Evolutionary conservation across 2,329 filamentous ascomycete species (phyloP), one percentile per base, ranked within the genome.

Genomic region (Colletotrichum eremochloae): DNA sequence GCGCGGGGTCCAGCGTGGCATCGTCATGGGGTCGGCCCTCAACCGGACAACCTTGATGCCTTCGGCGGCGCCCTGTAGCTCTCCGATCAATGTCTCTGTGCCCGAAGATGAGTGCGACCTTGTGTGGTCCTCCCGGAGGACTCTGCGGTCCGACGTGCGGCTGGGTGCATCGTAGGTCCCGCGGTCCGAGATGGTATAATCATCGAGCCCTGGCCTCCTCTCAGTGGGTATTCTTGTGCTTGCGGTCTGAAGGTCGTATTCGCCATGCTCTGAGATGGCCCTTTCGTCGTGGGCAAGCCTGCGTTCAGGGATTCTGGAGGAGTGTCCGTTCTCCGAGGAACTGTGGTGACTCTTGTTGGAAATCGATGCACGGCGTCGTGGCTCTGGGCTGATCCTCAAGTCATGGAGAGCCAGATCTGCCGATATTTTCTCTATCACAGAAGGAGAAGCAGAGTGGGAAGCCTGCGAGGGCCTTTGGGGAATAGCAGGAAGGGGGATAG

Each of bases 1-100:
- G 60, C 86, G 83, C 2, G 88, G 86, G 50, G 81, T 82, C 83
- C 85, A 87, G 62, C 86, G 85, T 1, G 88, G 88, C 83, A 89
- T 87, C 15, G 79, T 81, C 38, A 79, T 78, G 7, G 86, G 85
- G 60, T 89, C 87, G 8, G 84, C 85, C 76, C 85, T 86, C 74
- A 89, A 75, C 5, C 85, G 85, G 24, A 89, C 80, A 2, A 85
- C 84, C 67, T 86, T 83, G 29, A 73, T 57, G n/a, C 56, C 69
- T 24, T 72, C 68, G 3, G 67, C 64, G 52, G 74, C 68, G 48
- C 38, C 56, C n/a, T 67, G 68, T 33, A 82, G 63, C 40, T 83
- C 81, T 44, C 80, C 77, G 38, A 80, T 77, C 36, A 82, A 75
- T 20, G 79, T 80, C 55, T 81, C 81, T 5, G 80, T 77, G 66